Conservation (phyloP, 2,329 filamentous ascomycete species). For the Nannizziopsis barbatae region DNA sequence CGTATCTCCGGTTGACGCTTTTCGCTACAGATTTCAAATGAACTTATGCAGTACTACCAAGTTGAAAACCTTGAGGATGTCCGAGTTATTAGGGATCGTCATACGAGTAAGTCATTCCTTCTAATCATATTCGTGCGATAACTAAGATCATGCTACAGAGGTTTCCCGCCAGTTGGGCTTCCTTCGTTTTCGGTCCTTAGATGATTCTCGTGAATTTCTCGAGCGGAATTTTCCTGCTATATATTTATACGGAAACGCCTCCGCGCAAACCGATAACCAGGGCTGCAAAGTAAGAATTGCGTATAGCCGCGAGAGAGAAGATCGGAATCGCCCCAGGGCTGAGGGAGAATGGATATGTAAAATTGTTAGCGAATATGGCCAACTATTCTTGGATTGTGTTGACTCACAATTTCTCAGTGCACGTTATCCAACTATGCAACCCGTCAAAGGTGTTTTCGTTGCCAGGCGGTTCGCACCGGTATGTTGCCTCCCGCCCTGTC, state of each 20-base stretch:
- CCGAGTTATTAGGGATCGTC: conserved; percentile 47
- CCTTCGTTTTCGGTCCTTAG: conserved; percentile 42
- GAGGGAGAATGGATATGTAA: conserved; percentile 49
- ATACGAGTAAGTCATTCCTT: conserved; percentile 38
- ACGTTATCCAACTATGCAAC: conserved; percentile 47
- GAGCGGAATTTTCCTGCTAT: conserved; percentile 43
- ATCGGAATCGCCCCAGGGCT: conserved; percentile 36
- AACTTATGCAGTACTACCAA: conserved; percentile 43
- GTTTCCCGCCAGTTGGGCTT: conserved; percentile 47
- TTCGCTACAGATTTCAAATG: conserved; percentile 44
- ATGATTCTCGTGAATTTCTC: conserved; percentile 43
- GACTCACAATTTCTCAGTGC: conserved; percentile 34
- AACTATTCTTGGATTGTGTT: background rate
- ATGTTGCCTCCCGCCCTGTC: conserved; percentile 18
- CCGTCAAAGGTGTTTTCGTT: conserved; percentile 47
- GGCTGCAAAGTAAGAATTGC: conserved; percentile 41
- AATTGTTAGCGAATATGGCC: conserved; percentile 31
- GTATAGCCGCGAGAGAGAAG: conserved; percentile 44
- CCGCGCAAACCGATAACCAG: conserved; percentile 29
- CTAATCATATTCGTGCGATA: background rate
- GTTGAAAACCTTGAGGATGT: conserved; percentile 46
- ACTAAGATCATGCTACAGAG: conserved; percentile 28
- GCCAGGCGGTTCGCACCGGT: conserved; percentile 46
- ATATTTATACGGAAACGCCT: conserved; percentile 38
- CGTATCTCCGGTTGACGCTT: conserved; percentile 24